Base-by-base conservation (phyloP, 164 flowering plant genomes). In the Umbilicus rupestris region DNA sequence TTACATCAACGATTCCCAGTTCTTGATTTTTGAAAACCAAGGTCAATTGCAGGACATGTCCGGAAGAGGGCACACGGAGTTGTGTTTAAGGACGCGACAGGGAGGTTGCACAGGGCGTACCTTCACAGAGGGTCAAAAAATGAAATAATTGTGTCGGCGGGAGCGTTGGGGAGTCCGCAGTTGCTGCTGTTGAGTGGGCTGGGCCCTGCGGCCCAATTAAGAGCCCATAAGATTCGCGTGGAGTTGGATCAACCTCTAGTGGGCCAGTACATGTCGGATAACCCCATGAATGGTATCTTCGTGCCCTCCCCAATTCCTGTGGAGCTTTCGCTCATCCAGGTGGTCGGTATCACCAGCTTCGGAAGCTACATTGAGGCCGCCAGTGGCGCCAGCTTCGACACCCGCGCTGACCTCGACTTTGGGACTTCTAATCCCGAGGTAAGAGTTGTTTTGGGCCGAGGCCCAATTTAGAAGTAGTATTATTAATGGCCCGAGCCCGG, bases 91-190 rank as follows among this genome's bases (percentile, higher is more conserved):
- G 89, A 87, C 29, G 74, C 75, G 8, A 7, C 14, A 17, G 89
- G 89, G 2, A 37, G 8, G 12, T 63, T 22, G 41, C 96, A 86
- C 77, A 68, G 19, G 44, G 96, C 92, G 5, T 75, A 69, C 45
- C 59, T 87, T 15, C 70, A 65, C 15, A 62, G 28, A 24, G 82
- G 73, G n/a, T 47, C 77, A n/a, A 68, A 14, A 58, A 84, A 75
- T 46, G 98, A 93, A 78, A 70, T 93, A 24, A 81, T 90, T 0
- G 8, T 90, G 1, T 73, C 90, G 8, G 83, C 92, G 1, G 94
- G 97, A 0, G 87, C 94, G 10, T 2, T 93, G 0, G 97, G 98
- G 12, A 93, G 95, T 79, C 96, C 97, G 39, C 98, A 90, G 60
- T 15, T 93, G 62, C 57, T 93, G 68, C 84, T 93, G 88, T 44